Base-by-base conservation (phyloP, 805 yeast species). In the Pichia exigua region DNA sequence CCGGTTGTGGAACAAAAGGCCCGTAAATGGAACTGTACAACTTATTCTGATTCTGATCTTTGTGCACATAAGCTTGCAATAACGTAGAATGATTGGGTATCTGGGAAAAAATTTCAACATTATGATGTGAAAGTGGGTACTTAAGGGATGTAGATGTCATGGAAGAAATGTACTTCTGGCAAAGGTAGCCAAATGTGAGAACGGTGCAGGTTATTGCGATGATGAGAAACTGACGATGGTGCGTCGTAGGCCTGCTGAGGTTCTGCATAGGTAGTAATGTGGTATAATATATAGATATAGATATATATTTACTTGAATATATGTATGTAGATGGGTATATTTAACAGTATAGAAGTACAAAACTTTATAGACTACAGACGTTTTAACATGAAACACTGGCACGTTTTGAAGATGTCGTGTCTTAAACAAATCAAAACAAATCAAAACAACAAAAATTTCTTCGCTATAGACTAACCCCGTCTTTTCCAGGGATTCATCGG, bases 61-160 rank as follows among this genome's bases (percentile, higher is more conserved):
- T n/a, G 9, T 44, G 40, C n/a, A 17, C 20, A n/a, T 35, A 35
- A 10, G 20, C 11, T n/a, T 35, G 39, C 7, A n/a, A 10, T 20
- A 35, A n/a, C 11, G 39, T 35, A n/a, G 39, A 35, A 35, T 35
- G 20, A 11, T 35, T 35, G 18, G 39, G 39, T 35, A 35, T 35
- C 12, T 35, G 39, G 6, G 39, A 35, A n/a, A 46, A 50, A 12
- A 12, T 28, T 3, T 50, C 53, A 20, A 50, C 49, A 39, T 45
- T 50, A 17, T 50, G 32, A 18, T 24, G 21, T 9, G 53, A 50
- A 2, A 50, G 28, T 20, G 53, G 53, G 20, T 50, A 50, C n/a
- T 46, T 30, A 2, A 42, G 18, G 2, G 47, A 28, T 2, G 44
- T 47, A 18, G 27, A 30, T 5, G 39, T 40, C 8, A 26, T 15